Percentiles rank a stretch among this genome's conserved stretches.
Evolutionary conservation across 2,329 filamentous ascomycete species (phyloP).

Genomic region (Corinectria fuckeliana): DNA sequence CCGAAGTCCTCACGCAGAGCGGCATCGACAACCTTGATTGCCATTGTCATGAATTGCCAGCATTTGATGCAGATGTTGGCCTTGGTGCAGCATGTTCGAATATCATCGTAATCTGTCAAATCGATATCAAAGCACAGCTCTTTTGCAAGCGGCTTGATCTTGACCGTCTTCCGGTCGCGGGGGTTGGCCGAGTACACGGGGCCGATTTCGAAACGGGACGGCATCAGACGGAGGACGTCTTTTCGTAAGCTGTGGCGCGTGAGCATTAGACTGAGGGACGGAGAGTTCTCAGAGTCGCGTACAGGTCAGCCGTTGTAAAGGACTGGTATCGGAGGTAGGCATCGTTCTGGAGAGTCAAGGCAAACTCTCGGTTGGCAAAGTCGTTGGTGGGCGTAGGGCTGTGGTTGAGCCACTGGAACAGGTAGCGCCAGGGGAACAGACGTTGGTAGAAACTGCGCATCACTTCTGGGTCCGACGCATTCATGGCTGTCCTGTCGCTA

Average conservation of each 20-base stretch:
- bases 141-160: conserved; percentile 87
- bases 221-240: conserved; percentile 86
- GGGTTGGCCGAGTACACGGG: conserved; percentile 97
- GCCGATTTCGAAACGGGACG: conserved; percentile 96
- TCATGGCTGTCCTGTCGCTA: conserved; percentile 47
- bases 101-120: conserved; percentile 97
- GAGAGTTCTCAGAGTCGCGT: conserved; percentile 14
- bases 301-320: conserved; percentile 61
- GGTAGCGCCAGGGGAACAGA: conserved; percentile 89
- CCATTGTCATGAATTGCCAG: conserved; percentile 98
- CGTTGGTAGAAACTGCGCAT: conserved; percentile 96
- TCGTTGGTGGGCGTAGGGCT: conserved; percentile 84
- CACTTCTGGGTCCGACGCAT: conserved; percentile 76
- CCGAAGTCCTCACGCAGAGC: conserved; percentile 94
- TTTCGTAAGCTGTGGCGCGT: conserved; percentile 72
- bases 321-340: conserved; percentile 92
- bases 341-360: conserved; percentile 91
- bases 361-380: conserved; percentile 93
- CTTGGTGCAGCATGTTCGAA: conserved; percentile 92
- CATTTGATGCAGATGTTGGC: conserved; percentile 94
- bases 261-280: conserved; percentile 6
- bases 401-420: conserved; percentile 99
- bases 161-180: conserved; percentile 86
- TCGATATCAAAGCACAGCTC: conserved; percentile 99
- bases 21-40: conserved; percentile 89